Conservation (phyloP, 768 basidiomycete species). For the Leccinum disarticulatum region DNA sequence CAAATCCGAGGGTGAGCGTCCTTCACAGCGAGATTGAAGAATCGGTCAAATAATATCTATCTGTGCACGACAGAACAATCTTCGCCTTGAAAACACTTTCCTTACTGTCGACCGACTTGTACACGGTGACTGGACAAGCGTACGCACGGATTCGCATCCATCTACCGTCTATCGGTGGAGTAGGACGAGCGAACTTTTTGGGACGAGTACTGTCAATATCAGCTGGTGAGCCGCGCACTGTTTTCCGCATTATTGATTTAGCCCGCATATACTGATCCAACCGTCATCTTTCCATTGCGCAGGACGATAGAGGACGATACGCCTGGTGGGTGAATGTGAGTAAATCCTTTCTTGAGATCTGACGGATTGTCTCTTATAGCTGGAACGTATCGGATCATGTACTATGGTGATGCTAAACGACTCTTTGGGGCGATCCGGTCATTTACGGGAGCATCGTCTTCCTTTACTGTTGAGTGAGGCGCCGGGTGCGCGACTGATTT, state of each 20-base stretch:
- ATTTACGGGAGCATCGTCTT: conserved; percentile 62
- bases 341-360: neutral
- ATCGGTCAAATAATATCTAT: neutral
- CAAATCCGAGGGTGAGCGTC: conserved; percentile 66
- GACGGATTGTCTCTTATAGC: conserved; percentile 34
- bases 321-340: conserved; percentile 19
- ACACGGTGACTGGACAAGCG: conserved; percentile 50
- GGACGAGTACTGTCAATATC: conserved; percentile 63
- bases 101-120: conserved; percentile 59
- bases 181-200: conserved; percentile 48
- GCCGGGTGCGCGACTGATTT: neutral
- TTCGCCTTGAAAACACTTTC: conserved; percentile 72
- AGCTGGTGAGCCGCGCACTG: conserved; percentile 48
- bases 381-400: conserved; percentile 68
- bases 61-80: conserved; percentile 59
- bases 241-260: conserved; percentile 11
- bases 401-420: conserved; percentile 77
- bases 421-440: conserved; percentile 59
- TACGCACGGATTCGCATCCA: conserved; percentile 76
- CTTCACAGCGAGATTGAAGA: neutral
- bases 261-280: neutral
- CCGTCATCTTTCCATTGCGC: neutral
- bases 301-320: conserved; percentile 67
- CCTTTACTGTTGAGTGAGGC: conserved; percentile 49
- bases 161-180: conserved; percentile 70